Evolutionary conservation across 2,329 filamentous ascomycete species (phyloP), one percentile per base, ranked within the genome.

Genomic region (Colletotrichum limetticola): DNA sequence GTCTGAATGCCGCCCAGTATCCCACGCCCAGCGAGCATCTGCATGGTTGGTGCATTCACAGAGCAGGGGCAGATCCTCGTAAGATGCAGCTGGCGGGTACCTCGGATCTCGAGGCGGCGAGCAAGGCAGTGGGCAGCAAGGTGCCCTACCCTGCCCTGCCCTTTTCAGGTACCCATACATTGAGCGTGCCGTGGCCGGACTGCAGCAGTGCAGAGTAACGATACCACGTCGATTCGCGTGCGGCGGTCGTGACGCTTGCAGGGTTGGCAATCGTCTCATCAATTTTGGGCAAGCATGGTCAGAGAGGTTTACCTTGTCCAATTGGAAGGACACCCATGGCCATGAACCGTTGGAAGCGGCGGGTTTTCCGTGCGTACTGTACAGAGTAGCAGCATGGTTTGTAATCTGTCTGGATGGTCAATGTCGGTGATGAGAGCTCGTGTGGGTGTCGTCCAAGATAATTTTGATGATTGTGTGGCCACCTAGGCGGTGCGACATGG

Each of bases 101-200:
- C 66, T 72, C 70, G 70, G 70, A 72, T 72, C 59, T 69, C 53
- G 70, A 69, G 32, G 69, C 69, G 66, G 59, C 65, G 53, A 53
- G 65, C 58, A 66, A 32, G 52, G 19, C 24, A 52, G 32, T 24
- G 57, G 57, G 60, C 70, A 69, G 53, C 66, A 72, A 59, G 59
- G 66, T 72, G 70, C 53, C 66, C 66, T 69, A 46, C 66, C 59
- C 24, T 64, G 32, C 42, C 52, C n/a, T 66, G 55, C 58, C 65
- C 53, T 52, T 46, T 49, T 60, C 32, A 71, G 62, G 66, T 70
- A 46, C 70, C 42, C 59, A 60, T 69, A 64, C 66, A 69, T 63
- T 55, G 58, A 30, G 26, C 30, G 35, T 72, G 58, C 65, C 8
- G 69, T 58, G 37, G 65, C 49, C 46, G 24, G 59, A 56, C 12